These are phyloP conservation scores for Plantago coronopus DNA, from an alignment of 305 asterid genomes.

Conservation along the genomic window DNA sequence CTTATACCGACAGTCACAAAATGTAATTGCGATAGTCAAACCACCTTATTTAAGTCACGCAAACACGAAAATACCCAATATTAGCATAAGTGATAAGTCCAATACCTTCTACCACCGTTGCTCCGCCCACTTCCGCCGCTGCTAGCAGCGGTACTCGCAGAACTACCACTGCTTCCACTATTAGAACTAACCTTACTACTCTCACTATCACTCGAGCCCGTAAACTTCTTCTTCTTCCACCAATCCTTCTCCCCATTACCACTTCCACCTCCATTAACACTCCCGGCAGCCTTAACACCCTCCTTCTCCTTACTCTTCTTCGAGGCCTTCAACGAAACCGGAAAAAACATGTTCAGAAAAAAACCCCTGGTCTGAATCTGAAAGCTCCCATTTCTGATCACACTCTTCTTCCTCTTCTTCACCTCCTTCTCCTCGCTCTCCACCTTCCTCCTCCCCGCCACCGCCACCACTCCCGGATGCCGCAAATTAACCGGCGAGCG, in stretches of 20 bases:
- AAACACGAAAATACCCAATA: too few species aligned
- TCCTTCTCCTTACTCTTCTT: conserved; percentile 30
- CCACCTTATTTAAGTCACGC: too few species aligned
- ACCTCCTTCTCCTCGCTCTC: conserved; percentile 19
- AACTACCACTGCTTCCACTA: conserved; percentile 33
- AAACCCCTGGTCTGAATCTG: conserved; percentile 38
- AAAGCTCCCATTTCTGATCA: conserved; percentile 31
- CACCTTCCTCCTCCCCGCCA: conserved; percentile 25
- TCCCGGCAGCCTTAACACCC: not conserved
- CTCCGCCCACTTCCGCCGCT: conserved; percentile 28
- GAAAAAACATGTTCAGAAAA: conserved; percentile 55
- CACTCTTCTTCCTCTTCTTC: conserved; percentile 16
- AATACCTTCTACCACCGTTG: conserved; percentile 24
- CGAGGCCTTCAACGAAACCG: conserved; percentile 33
- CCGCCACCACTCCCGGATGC: conserved; percentile 16
- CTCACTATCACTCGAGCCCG: conserved; percentile 47
- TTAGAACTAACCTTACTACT: conserved; percentile 47
- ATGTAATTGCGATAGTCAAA: not conserved
- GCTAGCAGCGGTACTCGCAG: conserved; percentile 25
- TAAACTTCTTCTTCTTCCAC: conserved; percentile 73
- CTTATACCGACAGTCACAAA: not conserved
- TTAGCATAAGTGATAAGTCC: too few species aligned
- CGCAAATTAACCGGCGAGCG: not conserved
- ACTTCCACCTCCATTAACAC: conserved; percentile 23
- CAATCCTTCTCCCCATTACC: conserved; percentile 51